Evolutionary conservation across 2,329 filamentous ascomycete genomes (phyloP).

Genomic region (Diaporthe sp.): DNA sequence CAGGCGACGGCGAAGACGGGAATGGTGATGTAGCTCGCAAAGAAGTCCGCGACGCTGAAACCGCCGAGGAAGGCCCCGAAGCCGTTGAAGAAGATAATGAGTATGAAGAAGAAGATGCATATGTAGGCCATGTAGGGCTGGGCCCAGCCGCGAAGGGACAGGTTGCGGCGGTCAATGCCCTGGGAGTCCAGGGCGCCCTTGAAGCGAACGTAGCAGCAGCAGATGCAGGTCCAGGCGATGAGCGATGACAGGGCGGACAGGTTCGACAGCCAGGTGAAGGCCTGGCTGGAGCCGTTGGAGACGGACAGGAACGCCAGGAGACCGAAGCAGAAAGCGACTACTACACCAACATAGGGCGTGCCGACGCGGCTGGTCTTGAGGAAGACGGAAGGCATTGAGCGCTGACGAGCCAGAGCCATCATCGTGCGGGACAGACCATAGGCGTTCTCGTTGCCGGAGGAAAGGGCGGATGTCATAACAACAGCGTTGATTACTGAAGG

Average conservation of each 20-base stretch:
- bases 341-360: conserved; percentile 64
- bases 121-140: conserved; percentile 59
- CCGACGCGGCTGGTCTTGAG: conserved; percentile 64
- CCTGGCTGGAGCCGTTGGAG: conserved; percentile 57
- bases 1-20: conserved; percentile 52
- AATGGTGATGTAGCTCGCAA: conserved; percentile 54
- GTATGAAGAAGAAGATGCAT: conserved; percentile 57
- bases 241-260: conserved; percentile 60
- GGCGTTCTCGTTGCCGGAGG: conserved; percentile 68
- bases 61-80: conserved; percentile 59
- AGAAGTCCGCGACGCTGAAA: conserved; percentile 56
- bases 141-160: conserved; percentile 48
- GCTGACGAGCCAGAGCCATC: conserved; percentile 65
- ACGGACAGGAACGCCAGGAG: conserved; percentile 64
- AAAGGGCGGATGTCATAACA: conserved; percentile 67
- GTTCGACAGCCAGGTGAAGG: conserved; percentile 70
- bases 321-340: conserved; percentile 57
- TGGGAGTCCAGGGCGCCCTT: conserved; percentile 56
- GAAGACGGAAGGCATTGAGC: conserved; percentile 66
- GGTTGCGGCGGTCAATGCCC: conserved; percentile 51
- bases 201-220: conserved; percentile 50
- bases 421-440: conserved; percentile 63
- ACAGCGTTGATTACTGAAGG: conserved; percentile 69
- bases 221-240: conserved; percentile 52
- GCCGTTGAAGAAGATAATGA: conserved; percentile 61